Percentiles rank a stretch among this genome's conserved stretches.
Conservation (phyloP, 1,139 yeast species). For the Meyerozyma athensensis region DNA sequence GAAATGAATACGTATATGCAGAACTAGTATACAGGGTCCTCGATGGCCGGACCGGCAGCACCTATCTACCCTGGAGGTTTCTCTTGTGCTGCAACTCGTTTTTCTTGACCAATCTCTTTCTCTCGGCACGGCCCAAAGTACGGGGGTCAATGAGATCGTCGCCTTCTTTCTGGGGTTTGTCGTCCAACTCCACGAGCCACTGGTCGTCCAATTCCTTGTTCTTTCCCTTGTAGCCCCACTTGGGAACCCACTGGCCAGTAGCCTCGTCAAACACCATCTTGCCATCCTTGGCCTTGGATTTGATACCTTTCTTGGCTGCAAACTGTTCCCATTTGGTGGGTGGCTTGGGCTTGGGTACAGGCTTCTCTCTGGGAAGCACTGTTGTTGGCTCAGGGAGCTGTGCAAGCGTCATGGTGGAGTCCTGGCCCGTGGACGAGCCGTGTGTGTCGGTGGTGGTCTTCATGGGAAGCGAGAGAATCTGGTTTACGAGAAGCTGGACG, state of each 20-base stretch:
- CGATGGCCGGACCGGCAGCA: neutral
- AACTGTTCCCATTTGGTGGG: conserved; percentile 96
- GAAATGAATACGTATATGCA: neutral
- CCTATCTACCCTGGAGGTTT: conserved; percentile 36
- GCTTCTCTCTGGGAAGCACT: conserved; percentile 88
- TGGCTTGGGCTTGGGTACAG: conserved; percentile 87
- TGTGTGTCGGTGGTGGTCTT: conserved; percentile 77
- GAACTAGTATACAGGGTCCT: conserved; percentile 1
- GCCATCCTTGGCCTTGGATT: conserved; percentile 85
- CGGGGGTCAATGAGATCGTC: conserved; percentile 87
- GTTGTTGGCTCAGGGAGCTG: conserved; percentile 83
- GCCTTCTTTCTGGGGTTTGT: conserved; percentile 56
- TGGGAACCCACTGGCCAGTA: conserved; percentile 91
- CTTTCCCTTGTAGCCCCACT: conserved; percentile 96
- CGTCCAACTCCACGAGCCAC: conserved; percentile 95
- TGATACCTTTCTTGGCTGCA: conserved; percentile 93
- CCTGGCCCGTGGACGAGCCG: conserved; percentile 56
- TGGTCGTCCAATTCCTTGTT: conserved; percentile 84
- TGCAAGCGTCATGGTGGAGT: conserved; percentile 75
- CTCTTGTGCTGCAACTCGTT: conserved; percentile 84
- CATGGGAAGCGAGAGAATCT: conserved; percentile 82
- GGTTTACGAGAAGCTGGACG: conserved; percentile 85
- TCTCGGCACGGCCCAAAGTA: conserved; percentile 69
- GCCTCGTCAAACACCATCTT: conserved; percentile 89
- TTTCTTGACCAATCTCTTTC: conserved; percentile 82